Evolutionary conservation across 768 basidiomycete species (phyloP).

Genomic region (Trametes sanguinea): DNA sequence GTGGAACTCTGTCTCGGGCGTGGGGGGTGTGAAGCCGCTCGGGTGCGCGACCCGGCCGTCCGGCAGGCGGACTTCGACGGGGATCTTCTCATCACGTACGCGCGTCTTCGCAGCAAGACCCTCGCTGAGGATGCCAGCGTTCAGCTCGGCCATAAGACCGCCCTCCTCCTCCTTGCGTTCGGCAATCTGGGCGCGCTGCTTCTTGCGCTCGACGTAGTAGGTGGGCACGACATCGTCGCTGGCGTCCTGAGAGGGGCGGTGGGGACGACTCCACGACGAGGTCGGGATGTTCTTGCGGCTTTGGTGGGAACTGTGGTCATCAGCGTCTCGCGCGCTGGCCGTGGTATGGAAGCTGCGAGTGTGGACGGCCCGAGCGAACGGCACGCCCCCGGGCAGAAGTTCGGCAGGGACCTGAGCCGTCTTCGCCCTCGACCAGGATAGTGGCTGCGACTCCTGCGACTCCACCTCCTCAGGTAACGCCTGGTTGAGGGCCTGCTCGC

Average conservation of each 20-base stretch:
- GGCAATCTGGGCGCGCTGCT: slow-evolving; percentile 28
- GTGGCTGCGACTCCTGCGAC: not conserved
- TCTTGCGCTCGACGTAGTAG: slow-evolving; percentile 34
- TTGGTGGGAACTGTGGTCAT: slow-evolving; percentile 17
- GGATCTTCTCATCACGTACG: slow-evolving; percentile 40
- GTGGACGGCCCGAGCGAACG: not conserved
- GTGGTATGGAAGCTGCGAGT: slow-evolving; percentile 24
- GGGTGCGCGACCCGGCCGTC: slow-evolving; percentile 45
- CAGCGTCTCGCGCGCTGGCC: not conserved
- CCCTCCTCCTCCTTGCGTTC: slow-evolving; percentile 34
- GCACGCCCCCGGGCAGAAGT: slow-evolving; percentile 7
- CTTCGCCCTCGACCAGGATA: not conserved
- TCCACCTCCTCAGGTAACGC: too few species aligned
- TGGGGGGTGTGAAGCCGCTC: slow-evolving; percentile 47
- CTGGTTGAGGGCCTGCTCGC: not conserved
- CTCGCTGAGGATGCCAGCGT: slow-evolving; percentile 33
- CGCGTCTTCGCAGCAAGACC: slow-evolving; percentile 32
- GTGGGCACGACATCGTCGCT: slow-evolving; percentile 32
- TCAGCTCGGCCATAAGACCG: slow-evolving; percentile 32
- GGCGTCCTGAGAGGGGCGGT: slow-evolving; percentile 31
- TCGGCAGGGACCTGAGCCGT: not conserved
- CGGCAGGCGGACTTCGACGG: slow-evolving; percentile 40
- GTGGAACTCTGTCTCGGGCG: slow-evolving; percentile 41
- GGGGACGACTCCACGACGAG: slow-evolving; percentile 30
- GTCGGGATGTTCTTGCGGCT: slow-evolving; percentile 25